These are phyloP conservation scores for Bothriochloa decipiens DNA, from an alignment of 176 grass and related monocot species.

Conservation along the genomic window DNA sequence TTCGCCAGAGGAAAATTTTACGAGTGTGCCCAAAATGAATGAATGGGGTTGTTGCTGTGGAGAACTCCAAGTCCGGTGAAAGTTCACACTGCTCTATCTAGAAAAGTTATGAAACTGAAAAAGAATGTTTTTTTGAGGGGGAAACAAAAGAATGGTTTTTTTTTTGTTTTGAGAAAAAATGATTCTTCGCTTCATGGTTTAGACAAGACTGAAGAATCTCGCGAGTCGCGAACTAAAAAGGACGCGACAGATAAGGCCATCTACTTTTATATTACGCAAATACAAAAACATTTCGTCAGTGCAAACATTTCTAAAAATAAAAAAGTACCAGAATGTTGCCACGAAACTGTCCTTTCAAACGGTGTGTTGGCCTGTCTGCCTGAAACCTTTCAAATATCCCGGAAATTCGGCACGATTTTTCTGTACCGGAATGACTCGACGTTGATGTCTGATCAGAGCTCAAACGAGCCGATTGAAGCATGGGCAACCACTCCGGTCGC, in stretches of 20 bases:
- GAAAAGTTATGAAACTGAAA: neutral
- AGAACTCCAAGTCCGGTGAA: neutral
- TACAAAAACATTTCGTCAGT: neutral
- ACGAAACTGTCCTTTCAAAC: neutral
- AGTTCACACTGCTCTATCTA: neutral
- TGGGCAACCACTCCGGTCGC: neutral
- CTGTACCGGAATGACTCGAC: neutral
- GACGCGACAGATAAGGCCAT: neutral
- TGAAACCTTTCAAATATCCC: neutral
- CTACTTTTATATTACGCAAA: neutral
- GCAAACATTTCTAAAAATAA: neutral
- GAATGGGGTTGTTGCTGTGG: neutral
- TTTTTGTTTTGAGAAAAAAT: too few relatives aligned
- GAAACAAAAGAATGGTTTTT: too few relatives aligned
- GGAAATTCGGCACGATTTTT: neutral
- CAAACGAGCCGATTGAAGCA: neutral
- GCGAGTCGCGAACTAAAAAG: neutral
- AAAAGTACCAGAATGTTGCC: neutral
- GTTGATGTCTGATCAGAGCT: neutral
- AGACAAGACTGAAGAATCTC: neutral
- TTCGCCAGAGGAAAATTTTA: neutral
- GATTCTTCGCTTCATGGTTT: neutral
- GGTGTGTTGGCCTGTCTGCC: neutral
- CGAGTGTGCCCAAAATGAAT: neutral
- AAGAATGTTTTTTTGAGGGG: too few relatives aligned